Evolutionary conservation across 1,139 yeast genomes (phyloP).

Genomic region (Sugiyamaella novakii): DNA sequence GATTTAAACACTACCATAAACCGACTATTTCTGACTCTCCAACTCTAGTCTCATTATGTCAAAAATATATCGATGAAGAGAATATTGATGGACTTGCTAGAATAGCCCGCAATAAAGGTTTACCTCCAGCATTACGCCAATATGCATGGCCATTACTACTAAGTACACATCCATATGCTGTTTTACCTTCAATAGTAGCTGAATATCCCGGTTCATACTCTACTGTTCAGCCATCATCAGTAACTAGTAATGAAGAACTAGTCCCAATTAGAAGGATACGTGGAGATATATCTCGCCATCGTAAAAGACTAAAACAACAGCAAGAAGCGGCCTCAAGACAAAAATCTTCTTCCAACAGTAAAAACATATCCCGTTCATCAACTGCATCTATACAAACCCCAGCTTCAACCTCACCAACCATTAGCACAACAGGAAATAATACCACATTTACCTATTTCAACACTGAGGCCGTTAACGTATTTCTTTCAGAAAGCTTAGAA

Average conservation of each 20-base stretch:
- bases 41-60: constrained; percentile 39
- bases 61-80: constrained; percentile 50
- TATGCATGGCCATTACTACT: constrained; percentile 83
- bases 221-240: too few relatives aligned
- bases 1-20: constrained; percentile 43
- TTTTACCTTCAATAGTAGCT: constrained; percentile 67
- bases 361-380: constrained; percentile 15
- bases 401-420: constrained; percentile 26
- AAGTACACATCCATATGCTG: constrained; percentile 81
- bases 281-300: constrained; percentile 40
- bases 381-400: constrained; percentile 19
- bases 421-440: constrained; percentile 23
- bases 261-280: constrained; percentile 38
- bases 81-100: constrained; percentile 73
- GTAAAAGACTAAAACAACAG: constrained; percentile 26
- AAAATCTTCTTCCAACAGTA: constrained; percentile 9
- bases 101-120: constrained; percentile 78
- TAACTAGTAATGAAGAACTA: constrained; percentile 25
- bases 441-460: too few relatives aligned
- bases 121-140: constrained; percentile 80
- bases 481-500: constrained; percentile 27
- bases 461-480: constrained; percentile 20
- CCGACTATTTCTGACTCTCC: constrained; percentile 45
- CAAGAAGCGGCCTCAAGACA: constrained; percentile 13
- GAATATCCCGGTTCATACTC: constrained; percentile 44